phyloP scores from a whole-genome alignment of 1,139 yeast genomes.

The Debaryomyces sp. region DNA sequence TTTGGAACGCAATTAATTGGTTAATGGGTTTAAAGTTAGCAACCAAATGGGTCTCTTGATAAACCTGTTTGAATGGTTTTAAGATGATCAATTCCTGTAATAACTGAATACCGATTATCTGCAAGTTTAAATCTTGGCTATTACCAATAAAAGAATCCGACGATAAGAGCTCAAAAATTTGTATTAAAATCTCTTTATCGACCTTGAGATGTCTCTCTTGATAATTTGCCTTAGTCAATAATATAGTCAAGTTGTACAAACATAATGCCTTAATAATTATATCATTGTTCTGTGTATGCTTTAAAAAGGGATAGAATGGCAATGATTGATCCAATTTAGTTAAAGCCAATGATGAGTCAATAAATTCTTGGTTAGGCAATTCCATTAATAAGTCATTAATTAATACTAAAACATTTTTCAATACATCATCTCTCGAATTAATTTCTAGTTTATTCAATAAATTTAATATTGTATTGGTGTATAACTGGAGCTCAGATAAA shows the following conservation, averaged over 20 bases:
- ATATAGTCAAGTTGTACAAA: conserved; percentile 46
- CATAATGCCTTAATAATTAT: conserved; percentile 50
- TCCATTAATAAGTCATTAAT: conserved; percentile 61
- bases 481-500: conserved; percentile 49
- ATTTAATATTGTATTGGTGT: conserved; percentile 59
- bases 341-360: conserved; percentile 47
- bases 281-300: conserved; percentile 52
- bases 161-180: conserved; percentile 47
- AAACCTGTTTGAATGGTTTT: conserved; percentile 59
- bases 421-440: conserved; percentile 64
- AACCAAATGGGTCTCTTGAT: conserved; percentile 55
- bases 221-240: conserved; percentile 34
- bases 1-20: conserved; percentile 33
- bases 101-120: conserved; percentile 69
- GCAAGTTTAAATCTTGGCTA: conserved; percentile 51
- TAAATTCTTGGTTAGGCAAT: conserved; percentile 44
- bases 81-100: conserved; percentile 62
- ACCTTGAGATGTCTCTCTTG: conserved; percentile 12
- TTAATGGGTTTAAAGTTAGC: conserved; percentile 57
- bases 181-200: conserved; percentile 40
- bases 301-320: conserved; percentile 59
- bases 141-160: conserved; percentile 45
- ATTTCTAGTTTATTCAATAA: conserved; percentile 53
- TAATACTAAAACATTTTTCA: conserved; percentile 71
- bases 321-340: conserved; percentile 49